Conservation (phyloP, 202 grass and related monocot species). For the Zizania palustris region DNA sequence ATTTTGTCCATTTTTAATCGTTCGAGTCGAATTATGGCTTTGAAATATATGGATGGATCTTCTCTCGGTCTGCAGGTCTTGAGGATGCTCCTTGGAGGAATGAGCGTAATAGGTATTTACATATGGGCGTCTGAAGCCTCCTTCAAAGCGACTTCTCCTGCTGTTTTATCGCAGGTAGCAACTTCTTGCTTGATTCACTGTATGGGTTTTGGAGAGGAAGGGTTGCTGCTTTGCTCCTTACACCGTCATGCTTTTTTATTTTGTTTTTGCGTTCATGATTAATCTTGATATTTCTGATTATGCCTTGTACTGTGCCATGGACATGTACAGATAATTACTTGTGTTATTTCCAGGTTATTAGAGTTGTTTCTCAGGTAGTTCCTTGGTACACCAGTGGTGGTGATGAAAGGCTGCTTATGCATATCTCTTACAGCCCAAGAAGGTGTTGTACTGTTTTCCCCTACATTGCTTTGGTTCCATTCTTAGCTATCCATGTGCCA, state of each 20-base stretch:
- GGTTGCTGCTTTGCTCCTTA: not conserved
- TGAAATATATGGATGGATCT: not conserved
- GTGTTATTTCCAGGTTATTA: slow-evolving; percentile 58
- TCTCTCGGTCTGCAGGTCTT: slow-evolving; percentile 54
- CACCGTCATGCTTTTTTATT: not conserved
- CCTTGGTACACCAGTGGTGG: slow-evolving; percentile 55
- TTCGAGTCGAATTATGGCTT: not conserved
- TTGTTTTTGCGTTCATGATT: slow-evolving; percentile 4
- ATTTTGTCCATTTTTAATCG: not conserved
- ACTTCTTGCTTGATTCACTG: slow-evolving; percentile 17
- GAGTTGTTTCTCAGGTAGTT: slow-evolving; percentile 59
- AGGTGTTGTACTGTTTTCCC: slow-evolving; percentile 49
- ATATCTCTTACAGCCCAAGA: slow-evolving; percentile 85
- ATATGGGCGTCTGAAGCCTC: slow-evolving; percentile 80
- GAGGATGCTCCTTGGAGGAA: slow-evolving; percentile 89
- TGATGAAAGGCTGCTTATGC: slow-evolving; percentile 74
- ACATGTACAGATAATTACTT: slow-evolving; percentile 2
- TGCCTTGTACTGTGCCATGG: not conserved
- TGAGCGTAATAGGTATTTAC: slow-evolving; percentile 76
- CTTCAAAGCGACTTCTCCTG: slow-evolving; percentile 73
- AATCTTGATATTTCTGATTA: not conserved
- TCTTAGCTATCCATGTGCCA: not conserved
- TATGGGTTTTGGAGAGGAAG: not conserved
- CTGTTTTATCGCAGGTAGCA: slow-evolving; percentile 60
- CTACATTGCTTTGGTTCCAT: slow-evolving; percentile 15